Conservation (phyloP, 129 eudicot genomes). For the Chrysanthemum makinoi region DNA sequence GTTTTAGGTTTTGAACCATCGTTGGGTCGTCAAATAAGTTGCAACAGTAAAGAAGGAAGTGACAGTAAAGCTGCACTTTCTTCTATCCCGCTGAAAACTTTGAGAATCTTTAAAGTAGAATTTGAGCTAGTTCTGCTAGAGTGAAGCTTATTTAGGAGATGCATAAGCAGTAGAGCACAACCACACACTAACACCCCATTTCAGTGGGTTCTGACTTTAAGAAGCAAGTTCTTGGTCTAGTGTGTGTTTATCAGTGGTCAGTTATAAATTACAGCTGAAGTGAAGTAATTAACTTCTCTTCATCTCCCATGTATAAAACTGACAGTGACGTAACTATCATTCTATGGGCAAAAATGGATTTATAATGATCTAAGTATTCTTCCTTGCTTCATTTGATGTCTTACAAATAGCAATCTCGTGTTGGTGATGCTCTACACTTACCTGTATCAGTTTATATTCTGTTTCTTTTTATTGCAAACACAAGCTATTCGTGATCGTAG, state of each 20-base stretch:
- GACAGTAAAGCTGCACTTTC: conserved; percentile 5
- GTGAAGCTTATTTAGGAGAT: conserved; percentile 9
- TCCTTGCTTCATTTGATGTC: neutral
- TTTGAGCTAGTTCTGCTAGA: neutral
- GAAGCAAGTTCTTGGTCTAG: neutral
- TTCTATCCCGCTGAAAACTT: neutral
- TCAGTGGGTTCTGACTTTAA: neutral
- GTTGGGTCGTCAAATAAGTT: conserved; percentile 4
- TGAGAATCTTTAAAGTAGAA: neutral
- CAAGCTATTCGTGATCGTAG: too few relatives aligned
- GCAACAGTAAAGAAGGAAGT: conserved; percentile 4
- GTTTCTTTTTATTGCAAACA: too few relatives aligned
- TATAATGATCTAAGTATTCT: conserved; percentile 5
- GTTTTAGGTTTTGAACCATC: conserved; percentile 4
- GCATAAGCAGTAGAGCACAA: neutral
- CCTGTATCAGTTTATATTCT: too few relatives aligned
- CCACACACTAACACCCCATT: neutral
- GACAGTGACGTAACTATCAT: neutral
- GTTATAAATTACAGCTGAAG: neutral
- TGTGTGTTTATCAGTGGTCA: neutral
- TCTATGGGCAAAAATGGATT: neutral
- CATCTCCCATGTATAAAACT: neutral
- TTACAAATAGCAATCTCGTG: neutral
- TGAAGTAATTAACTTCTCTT: neutral
- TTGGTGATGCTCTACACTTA: neutral